A percentile compares a stretch with the other conserved stretches of the same genome.
Conservation (phyloP, 306 rosid genomes). For the Crotalaria pallida region DNA sequence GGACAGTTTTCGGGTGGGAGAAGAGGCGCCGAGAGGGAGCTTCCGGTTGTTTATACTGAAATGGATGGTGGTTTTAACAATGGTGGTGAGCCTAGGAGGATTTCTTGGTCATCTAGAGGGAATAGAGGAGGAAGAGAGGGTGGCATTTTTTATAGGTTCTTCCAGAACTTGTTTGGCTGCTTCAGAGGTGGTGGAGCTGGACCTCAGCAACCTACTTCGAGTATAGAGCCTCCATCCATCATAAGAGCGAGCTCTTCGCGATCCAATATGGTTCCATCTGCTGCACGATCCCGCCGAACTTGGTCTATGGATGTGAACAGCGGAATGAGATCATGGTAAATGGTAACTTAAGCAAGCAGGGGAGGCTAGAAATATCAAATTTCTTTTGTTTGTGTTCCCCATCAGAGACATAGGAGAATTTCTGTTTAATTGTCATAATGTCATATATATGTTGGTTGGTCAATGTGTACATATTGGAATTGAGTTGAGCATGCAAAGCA, state of each 20-base stretch:
- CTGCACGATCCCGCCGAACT: conserved; percentile 45
- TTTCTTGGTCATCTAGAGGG: conserved; percentile 54
- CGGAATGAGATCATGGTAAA: conserved; percentile 50
- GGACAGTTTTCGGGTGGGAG: conserved; percentile 70
- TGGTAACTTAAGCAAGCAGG: not conserved
- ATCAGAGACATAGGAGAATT: not conserved
- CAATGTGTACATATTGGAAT: conserved; percentile 27
- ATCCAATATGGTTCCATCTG: conserved; percentile 9
- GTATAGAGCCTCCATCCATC: not conserved
- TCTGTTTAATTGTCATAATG: not conserved
- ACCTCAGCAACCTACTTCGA: conserved; percentile 8
- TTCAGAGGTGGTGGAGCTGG: conserved; percentile 33
- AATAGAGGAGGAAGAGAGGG: conserved; percentile 48
- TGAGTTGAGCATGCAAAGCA: not conserved
- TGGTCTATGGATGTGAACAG: conserved; percentile 79
- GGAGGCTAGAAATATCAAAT: conserved; percentile 1
- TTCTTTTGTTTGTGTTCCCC: conserved; percentile 14
- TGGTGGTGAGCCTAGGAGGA: conserved; percentile 60
- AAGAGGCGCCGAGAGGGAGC: conserved; percentile 62
- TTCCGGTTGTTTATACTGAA: conserved; percentile 77
- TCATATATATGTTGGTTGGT: not conserved
- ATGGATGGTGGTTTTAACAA: conserved; percentile 70
- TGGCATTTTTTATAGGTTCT: conserved; percentile 37
- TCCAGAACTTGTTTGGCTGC: conserved; percentile 49
- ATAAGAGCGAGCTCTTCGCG: conserved; percentile 26